A percentile compares a stretch with the other conserved stretches of the same genome.
Conservation (phyloP, 169 alveolate genomes). For the Cyclospora cayetanensis region DNA sequence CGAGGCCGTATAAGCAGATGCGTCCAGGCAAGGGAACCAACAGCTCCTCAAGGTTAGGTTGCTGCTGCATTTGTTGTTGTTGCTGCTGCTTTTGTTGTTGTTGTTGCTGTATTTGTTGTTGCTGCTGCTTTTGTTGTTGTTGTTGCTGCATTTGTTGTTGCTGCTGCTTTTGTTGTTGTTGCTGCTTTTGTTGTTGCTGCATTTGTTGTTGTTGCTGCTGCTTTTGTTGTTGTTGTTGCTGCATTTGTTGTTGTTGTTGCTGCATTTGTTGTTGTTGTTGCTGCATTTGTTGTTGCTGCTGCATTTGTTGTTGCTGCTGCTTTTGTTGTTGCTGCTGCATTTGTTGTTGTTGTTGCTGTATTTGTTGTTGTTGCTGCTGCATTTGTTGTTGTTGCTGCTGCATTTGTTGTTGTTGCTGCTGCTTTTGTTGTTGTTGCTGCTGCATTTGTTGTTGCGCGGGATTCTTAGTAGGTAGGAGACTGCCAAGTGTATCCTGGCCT, state of each 20-base stretch:
- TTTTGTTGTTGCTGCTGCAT: too few species aligned
- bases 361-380: too few species aligned
- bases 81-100: slow-evolving; percentile 42
- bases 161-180: background rate
- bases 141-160: background rate
- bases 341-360: too few species aligned
- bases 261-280: background rate
- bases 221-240: background rate
- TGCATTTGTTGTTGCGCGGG: too few species aligned
- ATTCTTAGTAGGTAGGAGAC: background rate
- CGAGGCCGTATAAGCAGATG: slow-evolving; percentile 97
- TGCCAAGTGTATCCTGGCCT: background rate
- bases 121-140: background rate
- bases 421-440: too few species aligned
- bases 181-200: background rate
- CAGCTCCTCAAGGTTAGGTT: background rate
- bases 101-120: slow-evolving; percentile 14
- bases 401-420: too few species aligned
- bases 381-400: too few species aligned
- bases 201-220: background rate
- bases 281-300: background rate
- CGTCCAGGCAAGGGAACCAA: slow-evolving; percentile 57
- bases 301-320: background rate
- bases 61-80: slow-evolving; percentile 55
- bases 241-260: background rate